Base-by-base conservation (phyloP, 2,329 filamentous ascomycete species). In the Leptographium radiaticola region DNA sequence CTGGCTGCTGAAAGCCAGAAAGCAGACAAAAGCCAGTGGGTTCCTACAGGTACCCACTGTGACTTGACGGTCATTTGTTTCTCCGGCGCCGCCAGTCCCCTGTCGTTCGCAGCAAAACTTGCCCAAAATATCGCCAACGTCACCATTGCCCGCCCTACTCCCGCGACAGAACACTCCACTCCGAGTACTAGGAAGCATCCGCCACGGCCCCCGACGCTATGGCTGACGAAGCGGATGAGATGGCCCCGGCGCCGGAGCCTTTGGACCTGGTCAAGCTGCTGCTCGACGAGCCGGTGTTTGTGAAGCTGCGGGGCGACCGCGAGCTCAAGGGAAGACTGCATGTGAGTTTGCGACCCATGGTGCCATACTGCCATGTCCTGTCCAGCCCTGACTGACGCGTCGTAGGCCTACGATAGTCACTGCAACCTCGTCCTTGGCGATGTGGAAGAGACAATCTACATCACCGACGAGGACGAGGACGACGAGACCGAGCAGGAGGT, bases 341-440 rank as follows among this genome's bases (percentile, higher is more conserved):
- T 71, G 93, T 59, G 39, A 11, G 57, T 54, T 2, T n/a, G 30
- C n/a, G 7, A 18, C 1, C 13, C 10, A n/a, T 16, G 20, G 38
- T n/a, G 10, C 25, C 42, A 3, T 97, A 72, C 25, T 46, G 13
- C 20, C 25, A 11, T 30, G 25, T 11, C n/a, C 45, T 65, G 84
- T 70, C 43, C 48, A 40, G 13, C 25, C 39, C 47, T 46, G 43
- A 49, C 45, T 53, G 34, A 44, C 25, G 30, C 2, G 18, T 18
- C 43, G 33, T 56, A 98, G 93, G 93, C 93, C 54, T 98, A 98
- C 68, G 93, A 98, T 67, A 95, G 89, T 65, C 93, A 98, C 70
- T 98, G 94, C 78, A 98, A 98, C 66, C 72, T 98, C 46, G 89
- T 98, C 7, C 77, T 98, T 7, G 91, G 93, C 53, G 93, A 98